Conservation (phyloP, 2,329 filamentous ascomycete species). For the Emmonsia crescens region DNA sequence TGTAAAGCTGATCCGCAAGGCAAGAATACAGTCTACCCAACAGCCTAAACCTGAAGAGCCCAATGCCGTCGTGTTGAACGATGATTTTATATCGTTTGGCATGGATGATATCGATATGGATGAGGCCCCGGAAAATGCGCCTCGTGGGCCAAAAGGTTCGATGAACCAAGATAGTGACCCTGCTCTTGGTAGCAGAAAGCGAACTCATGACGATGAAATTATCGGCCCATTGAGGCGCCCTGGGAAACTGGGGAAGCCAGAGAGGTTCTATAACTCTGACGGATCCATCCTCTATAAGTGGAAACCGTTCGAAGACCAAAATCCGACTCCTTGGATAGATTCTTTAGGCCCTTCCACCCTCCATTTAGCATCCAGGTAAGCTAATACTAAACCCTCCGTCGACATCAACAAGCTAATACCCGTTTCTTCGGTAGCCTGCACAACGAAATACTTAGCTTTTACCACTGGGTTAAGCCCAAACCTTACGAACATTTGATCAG, state of each 20-base stretch:
- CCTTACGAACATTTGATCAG: conserved; percentile 69
- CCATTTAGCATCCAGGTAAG: conserved; percentile 26
- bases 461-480: conserved; percentile 67
- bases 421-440: conserved; percentile 53
- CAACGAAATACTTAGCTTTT: conserved; percentile 83
- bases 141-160: conserved; percentile 24
- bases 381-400: not conserved
- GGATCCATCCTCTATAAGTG: conserved; percentile 46
- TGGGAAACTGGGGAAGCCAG: conserved; percentile 44
- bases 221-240: conserved; percentile 38
- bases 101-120: conserved; percentile 43
- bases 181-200: conserved; percentile 58
- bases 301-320: conserved; percentile 33
- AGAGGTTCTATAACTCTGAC: conserved; percentile 39
- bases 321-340: conserved; percentile 52
- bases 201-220: conserved; percentile 59
- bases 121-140: conserved; percentile 26
- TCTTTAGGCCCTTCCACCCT: conserved; percentile 18
- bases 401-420: conserved; percentile 2
- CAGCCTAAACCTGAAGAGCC: conserved; percentile 41
- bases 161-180: conserved; percentile 27
- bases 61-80: conserved; percentile 46
- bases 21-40: conserved; percentile 51
- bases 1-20: conserved; percentile 83
- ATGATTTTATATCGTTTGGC: conserved; percentile 86